These are phyloP conservation scores for Fusarium longipes DNA, from an alignment of 2,329 filamentous ascomycete species.

Conservation along the genomic window DNA sequence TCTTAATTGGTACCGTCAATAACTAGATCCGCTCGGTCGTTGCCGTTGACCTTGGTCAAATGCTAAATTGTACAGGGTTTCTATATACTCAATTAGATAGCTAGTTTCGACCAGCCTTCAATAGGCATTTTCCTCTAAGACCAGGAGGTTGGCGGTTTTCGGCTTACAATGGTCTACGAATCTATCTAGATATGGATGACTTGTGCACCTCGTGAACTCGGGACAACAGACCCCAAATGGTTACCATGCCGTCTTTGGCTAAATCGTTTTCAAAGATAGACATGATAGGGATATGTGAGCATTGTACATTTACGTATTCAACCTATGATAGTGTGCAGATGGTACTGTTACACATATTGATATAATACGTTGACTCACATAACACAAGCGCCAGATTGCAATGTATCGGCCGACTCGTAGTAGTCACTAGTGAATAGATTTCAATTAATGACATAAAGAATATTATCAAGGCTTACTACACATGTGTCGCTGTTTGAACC, in stretches of 20 bases:
- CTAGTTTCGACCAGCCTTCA: background rate
- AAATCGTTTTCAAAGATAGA: background rate
- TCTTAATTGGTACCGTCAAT: background rate
- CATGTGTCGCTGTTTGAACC: background rate
- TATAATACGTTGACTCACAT: background rate
- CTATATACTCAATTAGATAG: background rate
- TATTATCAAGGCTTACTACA: constrained; percentile 18
- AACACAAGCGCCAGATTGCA: background rate
- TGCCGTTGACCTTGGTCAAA: background rate
- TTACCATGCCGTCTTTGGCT: background rate
- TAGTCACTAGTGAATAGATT: background rate
- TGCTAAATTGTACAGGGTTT: background rate
- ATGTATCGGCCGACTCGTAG: background rate
- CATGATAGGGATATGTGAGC: background rate
- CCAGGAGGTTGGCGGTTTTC: background rate
- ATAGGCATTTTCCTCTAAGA: background rate
- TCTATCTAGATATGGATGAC: background rate
- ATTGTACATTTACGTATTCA: background rate
- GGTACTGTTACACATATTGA: background rate
- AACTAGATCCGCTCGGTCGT: background rate
- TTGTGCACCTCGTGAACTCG: background rate
- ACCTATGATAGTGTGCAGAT: background rate
- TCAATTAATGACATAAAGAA: background rate
- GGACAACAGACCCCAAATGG: background rate
- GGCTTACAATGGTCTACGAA: background rate